Evolutionary conservation across 78 protist species (phyloP).

Genomic region (Polysphondylium violaceum): DNA sequence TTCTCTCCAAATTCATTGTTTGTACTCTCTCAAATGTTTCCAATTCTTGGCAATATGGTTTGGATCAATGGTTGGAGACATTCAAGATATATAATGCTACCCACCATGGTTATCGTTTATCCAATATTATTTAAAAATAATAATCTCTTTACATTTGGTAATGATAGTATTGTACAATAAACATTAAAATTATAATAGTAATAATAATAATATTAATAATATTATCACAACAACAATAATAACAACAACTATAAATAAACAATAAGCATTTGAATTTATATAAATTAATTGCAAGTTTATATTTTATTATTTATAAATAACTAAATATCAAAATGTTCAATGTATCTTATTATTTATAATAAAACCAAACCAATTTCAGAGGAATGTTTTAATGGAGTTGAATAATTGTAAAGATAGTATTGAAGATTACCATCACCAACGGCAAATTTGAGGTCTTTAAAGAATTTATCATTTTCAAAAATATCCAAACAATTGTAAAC

Average conservation of each 20-base stretch:
- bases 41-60: constrained; percentile 22
- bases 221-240: too few relatives aligned
- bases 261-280: too few relatives aligned
- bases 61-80: constrained; percentile 48
- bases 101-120: not conserved
- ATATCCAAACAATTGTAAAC: constrained; percentile 98
- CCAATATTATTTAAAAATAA: too few relatives aligned
- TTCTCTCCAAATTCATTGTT: constrained; percentile 40
- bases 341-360: constrained; percentile 16
- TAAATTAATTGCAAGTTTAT: too few relatives aligned
- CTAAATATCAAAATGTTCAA: too few relatives aligned
- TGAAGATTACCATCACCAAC: constrained; percentile 97
- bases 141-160: too few relatives aligned
- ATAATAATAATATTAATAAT: too few relatives aligned
- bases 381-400: constrained; percentile 51
- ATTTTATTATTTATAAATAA: too few relatives aligned
- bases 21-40: constrained; percentile 26
- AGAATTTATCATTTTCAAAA: constrained; percentile 88
- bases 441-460: constrained; percentile 95
- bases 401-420: constrained; percentile 66
- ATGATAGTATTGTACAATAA: too few relatives aligned
- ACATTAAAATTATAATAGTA: too few relatives aligned
- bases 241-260: too few relatives aligned
- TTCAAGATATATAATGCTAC: constrained; percentile 39
- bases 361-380: constrained; percentile 66